phyloP scores from a whole-genome alignment of 2,329 filamentous ascomycete genomes.

The Fusarium concolor region DNA sequence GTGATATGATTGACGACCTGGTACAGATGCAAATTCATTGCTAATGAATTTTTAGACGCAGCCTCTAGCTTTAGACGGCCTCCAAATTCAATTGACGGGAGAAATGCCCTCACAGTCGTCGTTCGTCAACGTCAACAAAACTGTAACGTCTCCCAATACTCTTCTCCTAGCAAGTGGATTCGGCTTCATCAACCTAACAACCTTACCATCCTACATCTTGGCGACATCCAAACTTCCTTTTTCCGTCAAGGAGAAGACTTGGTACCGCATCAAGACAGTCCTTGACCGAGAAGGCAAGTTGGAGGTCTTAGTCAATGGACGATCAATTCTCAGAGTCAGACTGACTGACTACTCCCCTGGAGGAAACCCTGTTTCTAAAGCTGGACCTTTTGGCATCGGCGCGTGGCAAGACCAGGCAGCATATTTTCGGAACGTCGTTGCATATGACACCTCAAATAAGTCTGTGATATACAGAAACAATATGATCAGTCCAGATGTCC shows the following conservation, averaged over 20 bases:
- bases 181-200: conserved; percentile 16
- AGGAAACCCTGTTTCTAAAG: neutral
- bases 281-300: neutral
- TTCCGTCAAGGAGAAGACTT: conserved; percentile 3
- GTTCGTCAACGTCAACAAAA: conserved; percentile 9
- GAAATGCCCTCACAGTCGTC: neutral
- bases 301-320: neutral
- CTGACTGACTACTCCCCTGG: conserved; percentile 3
- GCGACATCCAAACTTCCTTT: conserved; percentile 5
- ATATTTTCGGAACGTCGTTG: neutral
- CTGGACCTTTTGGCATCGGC: conserved; percentile 7
- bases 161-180: neutral
- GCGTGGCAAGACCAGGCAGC: conserved; percentile 13
- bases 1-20: neutral
- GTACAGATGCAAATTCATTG: neutral
- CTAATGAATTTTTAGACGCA: neutral
- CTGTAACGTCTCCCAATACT: conserved; percentile 1
- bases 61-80: neutral
- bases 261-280: conserved; percentile 2
- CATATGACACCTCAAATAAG: neutral
- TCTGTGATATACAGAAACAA: neutral
- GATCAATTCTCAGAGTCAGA: neutral
- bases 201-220: conserved; percentile 8
- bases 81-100: conserved; percentile 6
- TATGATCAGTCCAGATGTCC: neutral